Evolutionary conservation across 2,329 filamentous ascomycete species (phyloP).

Genomic region (Cytospora chrysosperma): DNA sequence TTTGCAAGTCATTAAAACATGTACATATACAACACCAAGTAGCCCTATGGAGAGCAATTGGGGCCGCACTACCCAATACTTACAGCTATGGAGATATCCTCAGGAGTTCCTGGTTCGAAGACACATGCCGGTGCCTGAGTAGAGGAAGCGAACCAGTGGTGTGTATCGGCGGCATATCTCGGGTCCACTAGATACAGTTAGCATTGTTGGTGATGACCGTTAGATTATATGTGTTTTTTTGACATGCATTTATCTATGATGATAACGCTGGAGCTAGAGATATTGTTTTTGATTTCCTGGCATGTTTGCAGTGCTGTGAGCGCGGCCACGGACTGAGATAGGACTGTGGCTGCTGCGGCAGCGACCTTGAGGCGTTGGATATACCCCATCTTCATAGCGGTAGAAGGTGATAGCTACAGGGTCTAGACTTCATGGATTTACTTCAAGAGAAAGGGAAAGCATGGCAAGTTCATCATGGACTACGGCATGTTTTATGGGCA

Average conservation of each 20-base stretch:
- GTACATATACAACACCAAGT: no score
- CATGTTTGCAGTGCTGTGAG: background rate
- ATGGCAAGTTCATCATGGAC: no score
- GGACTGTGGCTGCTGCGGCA: background rate
- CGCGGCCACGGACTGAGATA: background rate
- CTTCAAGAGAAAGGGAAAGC: background rate
- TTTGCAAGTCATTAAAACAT: background rate
- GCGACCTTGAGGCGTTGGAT: background rate
- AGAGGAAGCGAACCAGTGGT: conserved; percentile 33
- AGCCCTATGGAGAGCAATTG: no score
- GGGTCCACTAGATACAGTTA: background rate
- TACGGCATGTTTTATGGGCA: no score
- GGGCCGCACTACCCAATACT: background rate
- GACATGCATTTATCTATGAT: background rate
- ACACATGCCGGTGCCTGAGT: conserved; percentile 30
- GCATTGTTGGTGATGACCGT: no score
- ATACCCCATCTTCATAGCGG: background rate
- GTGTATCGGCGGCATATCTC: conserved; percentile 17
- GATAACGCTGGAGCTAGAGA: conserved; percentile 3
- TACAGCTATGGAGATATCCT: conserved; percentile 30
- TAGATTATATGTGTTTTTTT: rapidly evolving
- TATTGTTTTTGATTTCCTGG: background rate
- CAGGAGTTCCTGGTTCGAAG: conserved; percentile 27
- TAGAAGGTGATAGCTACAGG: no score
- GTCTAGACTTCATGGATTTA: background rate